Percentiles rank a stretch among this genome's conserved stretches.
Evolutionary conservation across 2,329 filamentous ascomycete genomes (phyloP).

Genomic region (Ascochyta viciae-villosae): DNA sequence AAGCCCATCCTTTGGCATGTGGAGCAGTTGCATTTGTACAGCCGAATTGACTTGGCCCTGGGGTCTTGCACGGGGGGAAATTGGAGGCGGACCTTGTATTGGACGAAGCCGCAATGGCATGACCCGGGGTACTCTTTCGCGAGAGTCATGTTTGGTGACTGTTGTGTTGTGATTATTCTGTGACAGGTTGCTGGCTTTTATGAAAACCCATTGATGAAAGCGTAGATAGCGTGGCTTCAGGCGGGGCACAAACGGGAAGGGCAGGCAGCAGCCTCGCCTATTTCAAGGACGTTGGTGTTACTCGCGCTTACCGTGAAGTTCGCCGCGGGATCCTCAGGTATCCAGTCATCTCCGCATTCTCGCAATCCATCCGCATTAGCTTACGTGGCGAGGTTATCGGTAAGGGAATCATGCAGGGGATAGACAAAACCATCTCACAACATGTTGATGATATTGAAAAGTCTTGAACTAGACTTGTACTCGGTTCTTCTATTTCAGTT

Average conservation of each 20-base stretch:
- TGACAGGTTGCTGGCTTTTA: neutral
- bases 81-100: constrained; percentile 55
- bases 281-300: neutral
- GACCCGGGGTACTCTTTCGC: constrained; percentile 48
- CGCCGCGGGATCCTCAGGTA: neutral
- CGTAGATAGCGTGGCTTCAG: neutral
- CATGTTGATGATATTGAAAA: too few relatives aligned
- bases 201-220: neutral
- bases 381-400: neutral
- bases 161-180: neutral
- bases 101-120: constrained; percentile 56
- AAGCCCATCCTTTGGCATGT: constrained; percentile 58
- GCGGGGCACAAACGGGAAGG: neutral
- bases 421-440: too few relatives aligned
- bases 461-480: too few relatives aligned
- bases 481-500: too few relatives aligned
- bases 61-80: constrained; percentile 46
- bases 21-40: constrained; percentile 59
- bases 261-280: constrained; percentile 13
- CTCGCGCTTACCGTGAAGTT: neutral
- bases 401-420: too few relatives aligned
- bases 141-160: constrained; percentile 24
- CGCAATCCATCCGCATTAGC: neutral
- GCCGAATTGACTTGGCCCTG: constrained; percentile 26
- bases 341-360: neutral